phyloP scores from a whole-genome alignment of 169 alveolate genomes.

The Plasmodium knowlesi region DNA sequence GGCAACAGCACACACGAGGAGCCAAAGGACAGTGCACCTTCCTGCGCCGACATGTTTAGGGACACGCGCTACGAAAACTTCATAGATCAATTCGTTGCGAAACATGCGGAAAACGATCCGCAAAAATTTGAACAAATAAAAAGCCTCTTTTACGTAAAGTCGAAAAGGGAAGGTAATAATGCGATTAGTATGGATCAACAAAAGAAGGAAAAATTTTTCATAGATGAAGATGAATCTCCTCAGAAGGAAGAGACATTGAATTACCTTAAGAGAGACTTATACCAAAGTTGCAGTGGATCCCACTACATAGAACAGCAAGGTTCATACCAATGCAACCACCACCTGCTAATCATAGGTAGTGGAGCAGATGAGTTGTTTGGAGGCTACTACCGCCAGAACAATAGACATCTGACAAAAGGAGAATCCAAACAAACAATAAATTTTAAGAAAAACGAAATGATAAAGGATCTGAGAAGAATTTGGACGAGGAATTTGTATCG shows the following conservation, averaged over 20 bases:
- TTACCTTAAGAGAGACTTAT: neutral
- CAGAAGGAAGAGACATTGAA: neutral
- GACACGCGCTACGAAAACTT: neutral
- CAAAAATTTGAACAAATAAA: slow-evolving; percentile 22
- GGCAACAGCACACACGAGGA: no score
- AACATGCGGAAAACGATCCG: neutral
- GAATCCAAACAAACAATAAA: neutral
- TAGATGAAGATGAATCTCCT: neutral
- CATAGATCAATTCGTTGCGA: neutral
- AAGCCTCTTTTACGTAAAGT: neutral
- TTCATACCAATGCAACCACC: neutral
- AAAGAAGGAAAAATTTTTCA: neutral
- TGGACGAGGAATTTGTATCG: slow-evolving; percentile 84
- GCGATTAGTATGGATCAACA: neutral
- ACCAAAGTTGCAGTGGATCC: neutral
- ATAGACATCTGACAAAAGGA: neutral
- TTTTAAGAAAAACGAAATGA: slow-evolving; percentile 24
- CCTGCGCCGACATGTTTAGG: neutral
- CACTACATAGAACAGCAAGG: neutral
- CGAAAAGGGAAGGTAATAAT: slow-evolving; percentile 7
- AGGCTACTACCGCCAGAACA: slow-evolving; percentile 83
- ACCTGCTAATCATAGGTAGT: slow-evolving; percentile 78
- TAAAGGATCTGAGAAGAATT: slow-evolving; percentile 78
- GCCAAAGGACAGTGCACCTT: neutral
- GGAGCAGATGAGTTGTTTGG: slow-evolving; percentile 87